Conservation (phyloP, 192 early-diverging fungal species). For the Paraglomus brasilianum region DNA sequence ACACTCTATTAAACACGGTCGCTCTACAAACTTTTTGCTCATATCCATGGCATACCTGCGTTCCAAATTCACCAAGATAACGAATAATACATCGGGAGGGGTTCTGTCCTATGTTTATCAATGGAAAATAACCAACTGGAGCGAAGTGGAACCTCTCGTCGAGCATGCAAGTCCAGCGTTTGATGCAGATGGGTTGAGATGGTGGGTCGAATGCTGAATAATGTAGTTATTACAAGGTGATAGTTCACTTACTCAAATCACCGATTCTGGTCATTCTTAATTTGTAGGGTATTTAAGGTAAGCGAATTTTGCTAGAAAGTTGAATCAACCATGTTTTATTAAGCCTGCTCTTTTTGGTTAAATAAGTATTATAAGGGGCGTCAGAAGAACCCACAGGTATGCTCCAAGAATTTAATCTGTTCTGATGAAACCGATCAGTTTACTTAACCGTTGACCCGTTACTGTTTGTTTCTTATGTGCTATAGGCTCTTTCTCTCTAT, state of each 20-base stretch:
- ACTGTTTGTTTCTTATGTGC: background rate
- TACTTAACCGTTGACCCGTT: background rate
- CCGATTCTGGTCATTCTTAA: background rate
- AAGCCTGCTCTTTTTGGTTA: background rate
- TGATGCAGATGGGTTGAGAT: slow-evolving; percentile 23
- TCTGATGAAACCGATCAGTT: too few species aligned
- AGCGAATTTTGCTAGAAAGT: background rate
- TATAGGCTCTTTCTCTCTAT: slow-evolving; percentile 34
- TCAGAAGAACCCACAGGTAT: slow-evolving; percentile 26
- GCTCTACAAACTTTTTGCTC: slow-evolving; percentile 8
- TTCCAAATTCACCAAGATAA: background rate
- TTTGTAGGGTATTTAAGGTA: slow-evolving; percentile 25
- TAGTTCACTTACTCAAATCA: background rate
- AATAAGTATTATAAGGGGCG: slow-evolving; percentile 28
- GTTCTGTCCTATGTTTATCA: slow-evolving; percentile 16
- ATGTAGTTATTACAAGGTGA: background rate
- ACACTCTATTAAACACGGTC: background rate
- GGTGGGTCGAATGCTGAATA: slow-evolving; percentile 2
- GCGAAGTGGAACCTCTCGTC: slow-evolving; percentile 17
- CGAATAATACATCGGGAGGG: background rate
- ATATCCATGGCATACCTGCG: background rate
- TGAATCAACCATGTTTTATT: background rate
- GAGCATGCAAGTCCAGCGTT: slow-evolving; percentile 27
- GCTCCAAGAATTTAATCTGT: too few species aligned
- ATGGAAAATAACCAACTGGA: slow-evolving; percentile 32